Evolutionary conservation across 2,329 filamentous ascomycete genomes (phyloP).

Genomic region (Arthroderma sp.): DNA sequence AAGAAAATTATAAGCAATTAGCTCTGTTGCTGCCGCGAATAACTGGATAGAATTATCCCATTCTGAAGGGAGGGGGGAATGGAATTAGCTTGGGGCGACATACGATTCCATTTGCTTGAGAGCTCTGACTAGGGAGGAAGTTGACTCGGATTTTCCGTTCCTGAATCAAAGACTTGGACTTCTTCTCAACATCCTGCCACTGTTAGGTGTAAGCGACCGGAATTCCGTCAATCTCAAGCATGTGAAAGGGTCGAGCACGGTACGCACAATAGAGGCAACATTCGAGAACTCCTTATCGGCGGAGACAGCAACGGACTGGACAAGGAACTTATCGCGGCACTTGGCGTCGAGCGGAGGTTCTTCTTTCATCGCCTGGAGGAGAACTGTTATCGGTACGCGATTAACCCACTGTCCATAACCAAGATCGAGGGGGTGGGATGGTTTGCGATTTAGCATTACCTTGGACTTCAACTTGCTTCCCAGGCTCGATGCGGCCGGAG

Average conservation of each 20-base stretch:
- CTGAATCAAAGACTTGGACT: constrained; percentile 63
- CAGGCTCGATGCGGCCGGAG: constrained; percentile 86
- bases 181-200: constrained; percentile 65
- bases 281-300: constrained; percentile 73
- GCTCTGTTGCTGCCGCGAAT: not conserved
- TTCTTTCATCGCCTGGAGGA: constrained; percentile 95
- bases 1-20: not conserved
- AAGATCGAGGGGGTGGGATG: constrained; percentile 6
- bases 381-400: constrained; percentile 45
- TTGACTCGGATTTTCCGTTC: constrained; percentile 93
- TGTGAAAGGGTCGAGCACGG: constrained; percentile 9
- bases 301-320: constrained; percentile 78
- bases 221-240: not conserved
- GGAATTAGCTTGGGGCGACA: constrained; percentile 7
- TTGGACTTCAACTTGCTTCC: constrained; percentile 80
- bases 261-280: constrained; percentile 64
- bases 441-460: constrained; percentile 41
- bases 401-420: not conserved
- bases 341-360: constrained; percentile 76
- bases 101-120: constrained; percentile 17
- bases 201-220: constrained; percentile 29
- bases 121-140: constrained; percentile 58
- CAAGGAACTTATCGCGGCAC: constrained; percentile 95
- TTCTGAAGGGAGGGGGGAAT: constrained; percentile 14
- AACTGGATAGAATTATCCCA: not conserved